Base-by-base conservation (phyloP, 2,329 filamentous ascomycete species). In the Pseudogymnoascus sp. region DNA sequence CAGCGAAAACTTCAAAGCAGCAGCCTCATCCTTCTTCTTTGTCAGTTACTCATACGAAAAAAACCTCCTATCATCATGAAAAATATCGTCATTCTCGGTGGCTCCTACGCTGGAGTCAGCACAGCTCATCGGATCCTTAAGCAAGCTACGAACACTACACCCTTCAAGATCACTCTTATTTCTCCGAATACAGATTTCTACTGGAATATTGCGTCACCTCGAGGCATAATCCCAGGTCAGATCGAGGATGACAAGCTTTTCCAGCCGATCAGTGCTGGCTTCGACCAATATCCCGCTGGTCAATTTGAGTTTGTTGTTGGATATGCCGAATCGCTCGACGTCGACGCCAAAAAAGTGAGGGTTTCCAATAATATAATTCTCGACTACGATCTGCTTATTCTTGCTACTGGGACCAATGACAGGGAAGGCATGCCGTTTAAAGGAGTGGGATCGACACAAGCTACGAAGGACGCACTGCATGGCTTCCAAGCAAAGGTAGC, bases 221-320 rank as follows among this genome's bases (percentile, higher is more conserved):
- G 82, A 43, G 78, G 73, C 61, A 71, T 82, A 25, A 73, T 83
- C 2, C 79, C 80, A 16, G 79, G 76, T 11, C 74, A 78, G 63
- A 67, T 81, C 38, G 55, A 73, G 18, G 80, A 83, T 63, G 75
- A 76, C 14, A 71, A 76, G 62, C 68, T 78, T 63, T 75, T 79
- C 66, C 67, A 70, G 58, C 69, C 74, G 4, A 72, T 78, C 62
- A 71, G 71, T 6, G 75, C 79, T 5, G 74, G 73, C 12, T 84
- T 86, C 71, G 70, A 75, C 21, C 72, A 78, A 43, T 85, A 83
- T 67, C 73, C 79, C 0, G 62, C 72, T 1, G 71, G 71, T 23
- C 74, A 76, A 60, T 85, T 85, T 67, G 80, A 84, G 68, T 80
- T 83, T 67, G 71, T 86, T 23, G 67, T 77, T 40, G 83, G 80